Base-by-base conservation (phyloP, 1,139 yeast species). In the Lodderomyces parapsilosis region DNA sequence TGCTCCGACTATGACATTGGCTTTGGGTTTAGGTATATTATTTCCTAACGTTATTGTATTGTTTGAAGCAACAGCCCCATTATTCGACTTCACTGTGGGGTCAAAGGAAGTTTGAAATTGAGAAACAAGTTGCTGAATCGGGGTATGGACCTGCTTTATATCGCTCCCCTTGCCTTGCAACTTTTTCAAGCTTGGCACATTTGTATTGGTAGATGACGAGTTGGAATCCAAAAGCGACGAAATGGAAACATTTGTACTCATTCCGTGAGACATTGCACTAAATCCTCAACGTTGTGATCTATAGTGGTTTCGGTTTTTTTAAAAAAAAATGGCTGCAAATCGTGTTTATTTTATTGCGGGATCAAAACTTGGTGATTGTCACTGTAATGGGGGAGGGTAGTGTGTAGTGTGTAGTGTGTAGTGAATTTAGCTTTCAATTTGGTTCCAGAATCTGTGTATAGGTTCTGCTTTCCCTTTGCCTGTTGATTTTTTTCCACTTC, bases 91-190 rank as follows among this genome's bases (percentile, higher is more conserved):
- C 22, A 6, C 62, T 20, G 43, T 47, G 3, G 49, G 50, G 42
- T 50, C 52, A 37, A 60, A 49, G n/a, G 55, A 45, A 3, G 66
- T 60, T 46, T 60, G 62, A 41, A 52, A 62, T 41, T 48, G 47
- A 2, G 65, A 59, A 2, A 62, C 65, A 37, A 59, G 40, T 32
- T 38, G 52, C 44, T 49, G 53, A 25, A 55, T 30, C 6, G 55
- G 47, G 14, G 40, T 25, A 9, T 34, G 28, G 6, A 17, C 20
- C n/a, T 14, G 25, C 17, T 18, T 15, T 41, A 32, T 37, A 36
- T 14, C 19, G 19, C 5, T 31, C 25, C 39, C 35, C 17, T 31
- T 38, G 32, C 24, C 15, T 15, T 30, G 33, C 19, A 17, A 15
- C 4, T 17, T 30, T 10, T 30, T 30, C 33, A 30, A 4, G 11